Evolutionary conservation across 257 asterid species (phyloP), one percentile per base, ranked within the genome.

Genomic region (Verbascum thapsus): DNA sequence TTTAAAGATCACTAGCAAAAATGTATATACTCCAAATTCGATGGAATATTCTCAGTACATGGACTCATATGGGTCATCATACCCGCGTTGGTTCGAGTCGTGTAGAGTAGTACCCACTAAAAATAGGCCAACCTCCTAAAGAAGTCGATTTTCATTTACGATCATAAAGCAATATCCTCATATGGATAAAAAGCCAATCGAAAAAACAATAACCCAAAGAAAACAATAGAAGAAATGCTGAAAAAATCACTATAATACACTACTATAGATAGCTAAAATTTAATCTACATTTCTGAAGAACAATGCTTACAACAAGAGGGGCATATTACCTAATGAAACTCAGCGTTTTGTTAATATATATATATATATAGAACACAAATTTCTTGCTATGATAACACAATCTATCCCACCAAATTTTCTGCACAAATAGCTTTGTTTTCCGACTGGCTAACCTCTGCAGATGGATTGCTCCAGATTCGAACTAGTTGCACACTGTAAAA

Each of bases 261-360:
- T 8, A 22, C 13, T 8, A 4, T 10, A 51, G 6, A 41, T 7
- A 40, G 48, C 40, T 44, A 13, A 60, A 55, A 45, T 43, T 55
- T 43, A 68, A 63, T 78, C 71, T 74, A 78, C 77, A 67, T 56
- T 54, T 68, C 58, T 57, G 63, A 63, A 49, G 34, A 70, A 72
- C 61, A 62, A 58, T 51, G 74, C 67, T 73, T 57, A 53, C 64
- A 73, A 51, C 62, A 75, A 75, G 59, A 61, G 44, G 65, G 66
- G 76, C 54, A 70, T 17, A 38, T 38, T 8, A 48, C 68, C 61
- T 57, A 68, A 47, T 39, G 63, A 67, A 47, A 41, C 59, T 43
- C 71, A 23, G 61, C 64, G 12, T 40, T 56, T 54, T 45, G 57
- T 32, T 26, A 37, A 50, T 57, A 19, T 47, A 17, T 57, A 62